Base-by-base conservation (phyloP, 129 eudicot species). In the Lactuca sativa region DNA sequence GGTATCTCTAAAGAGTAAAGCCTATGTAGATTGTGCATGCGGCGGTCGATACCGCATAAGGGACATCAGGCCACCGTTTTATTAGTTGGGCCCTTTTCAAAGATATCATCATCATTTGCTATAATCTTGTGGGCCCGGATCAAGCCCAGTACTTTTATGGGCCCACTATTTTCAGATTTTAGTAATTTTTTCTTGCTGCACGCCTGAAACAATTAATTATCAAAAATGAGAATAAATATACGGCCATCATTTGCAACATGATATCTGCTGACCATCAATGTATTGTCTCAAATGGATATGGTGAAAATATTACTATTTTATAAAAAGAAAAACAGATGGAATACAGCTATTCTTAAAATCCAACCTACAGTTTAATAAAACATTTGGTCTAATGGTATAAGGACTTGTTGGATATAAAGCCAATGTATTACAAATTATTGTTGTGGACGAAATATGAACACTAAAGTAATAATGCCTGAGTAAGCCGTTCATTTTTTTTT, bases 1-100 rank as follows among this genome's bases (percentile, higher is more conserved):
- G 51, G 58, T 1, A 44, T 71, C 38, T 7, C 60, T 72, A 72
- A 72, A 60, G 76, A 14, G 59, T 72, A 72, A 72, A 60, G 76
- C 8, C 69, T 60, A 49, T 6, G 60, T 4, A 2, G 49, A 43
- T 43, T 43, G 9, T 43, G 49, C 7, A 72, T 72, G 77, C 62
- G 70, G 77, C 70, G 69, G 9, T 25, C 30, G 30, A 25, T 25
- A 25, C 30, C 1, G 30, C 30, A 25, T 1, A 25, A 25, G 13
- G 56, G 4, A 13, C 2, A 55, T 37, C 17, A 8, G 77, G 33
- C 73, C 64, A 56, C 14, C 40, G 32, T 49, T 66, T 66, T 49
- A 49, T n/a, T 51, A 52, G 34, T 58, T 44, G 48, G 70, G 74
- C 56, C 80, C 79, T 59, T 59, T 37, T 25, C 37, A 16, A 67